phyloP scores from a whole-genome alignment of 257 asterid genomes.

The Verbascum thapsus region DNA sequence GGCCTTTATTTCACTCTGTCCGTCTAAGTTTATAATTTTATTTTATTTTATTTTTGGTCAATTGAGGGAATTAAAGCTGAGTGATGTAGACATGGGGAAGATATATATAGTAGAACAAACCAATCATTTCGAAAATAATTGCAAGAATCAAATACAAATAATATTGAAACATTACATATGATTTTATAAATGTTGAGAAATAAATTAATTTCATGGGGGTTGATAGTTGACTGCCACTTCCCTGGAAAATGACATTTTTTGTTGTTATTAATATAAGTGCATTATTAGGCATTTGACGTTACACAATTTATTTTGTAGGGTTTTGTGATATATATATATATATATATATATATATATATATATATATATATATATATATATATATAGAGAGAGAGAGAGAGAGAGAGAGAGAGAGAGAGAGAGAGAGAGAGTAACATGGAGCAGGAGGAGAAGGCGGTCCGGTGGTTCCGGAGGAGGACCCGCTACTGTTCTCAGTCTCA shows the following conservation, averaged over 20 bases:
- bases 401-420: too few relatives aligned
- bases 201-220: constrained; percentile 4
- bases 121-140: constrained; percentile 39
- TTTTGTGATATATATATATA: too few relatives aligned
- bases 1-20: too few relatives aligned
- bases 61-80: constrained; percentile 14
- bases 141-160: constrained; percentile 25
- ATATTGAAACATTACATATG: constrained; percentile 14
- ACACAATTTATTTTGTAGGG: not conserved
- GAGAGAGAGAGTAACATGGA: constrained; percentile 34
- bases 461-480: constrained; percentile 29
- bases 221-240: constrained; percentile 36
- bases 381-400: too few relatives aligned
- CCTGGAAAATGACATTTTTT: constrained; percentile 40
- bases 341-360: too few relatives aligned
- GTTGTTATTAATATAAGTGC: constrained; percentile 33
- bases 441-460: constrained; percentile 39
- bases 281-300: constrained; percentile 33
- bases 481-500: constrained; percentile 14
- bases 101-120: constrained; percentile 12
- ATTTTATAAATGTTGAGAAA: not conserved
- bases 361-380: too few relatives aligned
- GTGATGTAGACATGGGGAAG: constrained; percentile 26
- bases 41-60: too few relatives aligned
- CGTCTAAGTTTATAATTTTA: too few relatives aligned